Base-by-base conservation (phyloP, 495 filamentous ascomycete species). In the Xylaria bambusicola region DNA sequence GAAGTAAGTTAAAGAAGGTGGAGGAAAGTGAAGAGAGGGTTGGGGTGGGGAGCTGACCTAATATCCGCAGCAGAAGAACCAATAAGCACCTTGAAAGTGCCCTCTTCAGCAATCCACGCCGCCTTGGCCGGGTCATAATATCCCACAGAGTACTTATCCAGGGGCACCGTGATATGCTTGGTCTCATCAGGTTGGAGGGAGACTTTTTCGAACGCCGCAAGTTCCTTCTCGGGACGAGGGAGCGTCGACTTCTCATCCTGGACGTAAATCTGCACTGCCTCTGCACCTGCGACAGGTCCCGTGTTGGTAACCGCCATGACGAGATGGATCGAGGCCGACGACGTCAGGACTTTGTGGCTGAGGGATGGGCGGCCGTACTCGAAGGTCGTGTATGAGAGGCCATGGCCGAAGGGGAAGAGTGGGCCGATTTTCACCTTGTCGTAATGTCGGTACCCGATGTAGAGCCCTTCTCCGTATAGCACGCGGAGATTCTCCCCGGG, bases 381-480 rank as follows among this genome's bases (percentile, higher is more conserved):
- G 68, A 95, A 95, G 5, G 78, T 85, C 0, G 91, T 90, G 71
- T 94, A 95, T 0, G 87, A 90, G 9, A 96, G 82, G 20, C 91
- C 91, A 68, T 93, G 86, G 44, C 91, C 91, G 66, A 96, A 95
- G 46, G 87, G 78, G 74, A 94, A 94, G 0, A 88, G 79, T 0
- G 89, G 86, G 1, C 76, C 72, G 31, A 88, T 75, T 12, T 82
- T 74, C n/a, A 81, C 70, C 45, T 85, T 84, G 68, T 96, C 91
- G 75, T 91, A 96, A 74, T 89, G 88, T 2, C 88, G 78, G 70
- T 96, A 95, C 2, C 91, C 90, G 53, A 96, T 86, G 69, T 88
- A 93, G 48, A 95, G 71, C 44, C 89, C 90, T 68, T 96, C 91
- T 54, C 90, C 91, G 70, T 96, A 96, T 12, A 91, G 72, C 9